Percentiles rank a stretch among this genome's conserved stretches.
phyloP scores from a whole-genome alignment of 345 rosid species.

The Melaleuca alternifolia region DNA sequence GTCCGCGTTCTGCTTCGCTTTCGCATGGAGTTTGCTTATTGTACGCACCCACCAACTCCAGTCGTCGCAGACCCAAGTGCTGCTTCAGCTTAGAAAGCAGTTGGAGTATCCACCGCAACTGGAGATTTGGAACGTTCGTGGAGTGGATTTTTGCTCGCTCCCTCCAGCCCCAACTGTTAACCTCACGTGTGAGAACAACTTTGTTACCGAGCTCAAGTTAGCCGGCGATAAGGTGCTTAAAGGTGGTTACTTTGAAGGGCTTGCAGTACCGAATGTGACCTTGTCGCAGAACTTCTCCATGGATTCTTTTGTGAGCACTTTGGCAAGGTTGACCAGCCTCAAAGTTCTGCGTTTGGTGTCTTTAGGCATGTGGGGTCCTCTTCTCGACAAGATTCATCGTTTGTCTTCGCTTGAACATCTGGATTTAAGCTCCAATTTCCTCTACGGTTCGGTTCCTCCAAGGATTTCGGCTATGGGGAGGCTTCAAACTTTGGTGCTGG shows the following conservation, averaged over 20 bases:
- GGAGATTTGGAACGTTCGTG: slow-evolving; percentile 47
- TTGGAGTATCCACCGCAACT: slow-evolving; percentile 70
- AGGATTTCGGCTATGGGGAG: slow-evolving; percentile 59
- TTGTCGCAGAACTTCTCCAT: slow-evolving; percentile 62
- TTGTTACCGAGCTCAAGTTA: slow-evolving; percentile 66
- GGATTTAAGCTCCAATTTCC: slow-evolving; percentile 84
- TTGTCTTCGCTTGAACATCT: slow-evolving; percentile 59
- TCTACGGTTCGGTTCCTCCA: slow-evolving; percentile 66
- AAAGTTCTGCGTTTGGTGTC: slow-evolving; percentile 72
- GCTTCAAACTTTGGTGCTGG: slow-evolving; percentile 61
- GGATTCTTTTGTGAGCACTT: slow-evolving; percentile 72
- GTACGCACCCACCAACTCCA: slow-evolving; percentile 30
- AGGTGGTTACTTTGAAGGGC: slow-evolving; percentile 51
- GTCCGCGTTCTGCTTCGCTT: neutral
- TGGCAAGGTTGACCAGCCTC: slow-evolving; percentile 74
- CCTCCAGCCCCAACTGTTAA: slow-evolving; percentile 37
- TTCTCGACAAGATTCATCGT: slow-evolving; percentile 81
- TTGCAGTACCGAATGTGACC: slow-evolving; percentile 50
- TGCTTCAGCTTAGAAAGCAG: slow-evolving; percentile 73
- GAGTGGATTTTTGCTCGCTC: slow-evolving; percentile 65
- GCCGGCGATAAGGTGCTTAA: slow-evolving; percentile 59
- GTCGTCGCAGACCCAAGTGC: slow-evolving; percentile 47
- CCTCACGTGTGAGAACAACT: slow-evolving; percentile 49
- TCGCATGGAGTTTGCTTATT: neutral
- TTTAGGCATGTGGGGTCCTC: slow-evolving; percentile 83